These are phyloP conservation scores for Blastosporella zonata DNA, from an alignment of 1,284 basidiomycete genomes.

Conservation along the genomic window DNA sequence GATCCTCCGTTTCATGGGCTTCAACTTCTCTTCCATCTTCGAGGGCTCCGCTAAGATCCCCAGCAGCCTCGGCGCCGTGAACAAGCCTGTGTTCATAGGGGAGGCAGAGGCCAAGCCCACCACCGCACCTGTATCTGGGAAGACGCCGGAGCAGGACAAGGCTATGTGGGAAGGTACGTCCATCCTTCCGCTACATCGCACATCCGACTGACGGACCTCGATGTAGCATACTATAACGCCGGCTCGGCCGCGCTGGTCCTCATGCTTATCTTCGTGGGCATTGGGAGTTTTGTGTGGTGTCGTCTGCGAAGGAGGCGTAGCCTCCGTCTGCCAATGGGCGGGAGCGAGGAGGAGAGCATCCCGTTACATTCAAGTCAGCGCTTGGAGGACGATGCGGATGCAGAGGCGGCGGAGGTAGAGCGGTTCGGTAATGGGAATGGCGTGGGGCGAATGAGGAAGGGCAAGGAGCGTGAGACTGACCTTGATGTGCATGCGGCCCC, in stretches of 20 bases:
- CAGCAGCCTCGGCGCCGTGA: constrained; percentile 69
- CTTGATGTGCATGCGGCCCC: constrained; percentile 24
- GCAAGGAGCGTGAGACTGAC: constrained; percentile 38
- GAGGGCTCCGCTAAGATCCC: constrained; percentile 75
- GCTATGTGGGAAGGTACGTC: constrained; percentile 81
- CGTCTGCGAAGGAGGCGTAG: constrained; percentile 52
- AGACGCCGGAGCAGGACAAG: constrained; percentile 71
- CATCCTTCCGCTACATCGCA: not conserved
- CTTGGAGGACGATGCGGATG: constrained; percentile 26
- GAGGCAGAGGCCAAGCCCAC: constrained; percentile 38
- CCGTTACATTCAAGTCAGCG: constrained; percentile 34
- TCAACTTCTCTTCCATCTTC: constrained; percentile 79
- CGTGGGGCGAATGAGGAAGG: constrained; percentile 31
- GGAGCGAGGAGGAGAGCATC: constrained; percentile 44
- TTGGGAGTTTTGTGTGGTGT: constrained; percentile 76
- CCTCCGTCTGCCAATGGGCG: constrained; percentile 36
- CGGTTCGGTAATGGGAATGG: constrained; percentile 18
- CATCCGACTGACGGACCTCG: not conserved
- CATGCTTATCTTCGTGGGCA: constrained; percentile 65
- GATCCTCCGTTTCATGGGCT: constrained; percentile 94
- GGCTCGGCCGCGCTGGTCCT: constrained; percentile 85
- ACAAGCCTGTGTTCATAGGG: constrained; percentile 56
- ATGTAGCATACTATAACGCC: constrained; percentile 85
- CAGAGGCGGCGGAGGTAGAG: constrained; percentile 11
- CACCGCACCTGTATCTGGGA: constrained; percentile 36